Base-by-base conservation (phyloP, 2,329 filamentous ascomycete species). In the Claviceps arundinis region DNA sequence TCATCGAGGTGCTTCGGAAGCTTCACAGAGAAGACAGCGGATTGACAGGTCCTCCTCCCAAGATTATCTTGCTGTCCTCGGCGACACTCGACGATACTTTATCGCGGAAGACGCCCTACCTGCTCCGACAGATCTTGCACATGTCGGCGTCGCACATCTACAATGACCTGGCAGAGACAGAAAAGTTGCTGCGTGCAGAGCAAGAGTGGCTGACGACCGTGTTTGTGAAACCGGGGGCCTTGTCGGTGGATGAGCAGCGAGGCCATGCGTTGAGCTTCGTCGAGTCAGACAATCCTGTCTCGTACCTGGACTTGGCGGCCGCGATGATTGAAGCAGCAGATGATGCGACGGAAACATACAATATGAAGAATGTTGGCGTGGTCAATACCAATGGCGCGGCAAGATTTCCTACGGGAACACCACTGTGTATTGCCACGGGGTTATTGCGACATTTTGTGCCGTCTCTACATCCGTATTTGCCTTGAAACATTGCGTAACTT, bases 321-420 rank as follows among this genome's bases (percentile, higher is more conserved):
- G 73, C 58, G 1, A 77, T 77, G 74, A 62, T 76, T 17, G 72
- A 77, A 58, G 68, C 67, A 5, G 71, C 67, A 0, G 63, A 71
- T 37, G 66, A 66, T 42, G 51, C 56, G 11, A 58, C 64, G 2
- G 62, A 61, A 1, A 48, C 52, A 0, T 65, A 61, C 34, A 58
- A 64, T 30, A 51, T 50, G 26, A 53, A 52, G 50, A 62, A 61
- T 54, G 59, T 64, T 14, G 50, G 50, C 42, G 50, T 51, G 16
- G 43, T 47, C 7, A 51, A 51, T 22, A 34, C 45, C 9, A 51
- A 47, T n/a, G 53, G 30, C 17, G 34, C 16, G 4, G 44, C 50
- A 2, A 47, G 22, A 3, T 47, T 47, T 24, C 50, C 50, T 19
- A 19, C 2, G 5, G 44, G 50, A 13, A 51, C 50, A 4, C 42